Evolutionary conservation across 495 filamentous ascomycete genomes (phyloP), one percentile per base, ranked within the genome.

Genomic region (Emericellopsis terricola): DNA sequence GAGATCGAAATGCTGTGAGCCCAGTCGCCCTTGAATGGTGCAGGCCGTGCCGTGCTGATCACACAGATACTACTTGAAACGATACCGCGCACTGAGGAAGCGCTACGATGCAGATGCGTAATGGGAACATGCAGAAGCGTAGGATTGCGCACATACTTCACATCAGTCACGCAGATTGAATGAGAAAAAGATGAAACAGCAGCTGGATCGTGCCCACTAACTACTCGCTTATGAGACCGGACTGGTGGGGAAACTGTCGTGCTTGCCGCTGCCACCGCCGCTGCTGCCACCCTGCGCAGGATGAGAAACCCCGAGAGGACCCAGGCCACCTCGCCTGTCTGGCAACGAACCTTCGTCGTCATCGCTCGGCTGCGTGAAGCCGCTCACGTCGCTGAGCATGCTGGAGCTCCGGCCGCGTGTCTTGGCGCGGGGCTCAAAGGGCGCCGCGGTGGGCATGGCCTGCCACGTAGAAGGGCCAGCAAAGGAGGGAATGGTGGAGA

Each of bases 1-100:
- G 86, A 94, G 55, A 78, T 94, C 42, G 85, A 93, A 56, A 78
- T 85, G 8, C 50, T 96, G 86, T 94, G 65, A 71, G 81, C 18
- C 16, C 28, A 17, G 41, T 27, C 31, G 39, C 42, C 19, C 5
- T 16, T 6, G 8, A 10, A 8, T 8, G 31, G 9, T 4, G 31
- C 5, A 14, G 14, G 8, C 6, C 8, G 31, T 13, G 16, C 7
- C 10, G 31, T 19, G n/a, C 9, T 9, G 13, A 20, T 14, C 13
- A 39, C 19, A 41, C 51, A 96, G 87, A 50, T 94, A 94, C 57
- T 89, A 87, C 60, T 59, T 97, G 40, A 96, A 92, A 61, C 72
- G 78, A 53, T 97, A 97, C 62, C 74, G 89, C 42, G 71, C 82
- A 30, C 64, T 97, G 43, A 75, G 75, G 46, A 71, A 86, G 59